Percentiles rank a stretch among this genome's conserved stretches.
Conservation (phyloP, 345 rosid species). For the Mangifera indica region DNA sequence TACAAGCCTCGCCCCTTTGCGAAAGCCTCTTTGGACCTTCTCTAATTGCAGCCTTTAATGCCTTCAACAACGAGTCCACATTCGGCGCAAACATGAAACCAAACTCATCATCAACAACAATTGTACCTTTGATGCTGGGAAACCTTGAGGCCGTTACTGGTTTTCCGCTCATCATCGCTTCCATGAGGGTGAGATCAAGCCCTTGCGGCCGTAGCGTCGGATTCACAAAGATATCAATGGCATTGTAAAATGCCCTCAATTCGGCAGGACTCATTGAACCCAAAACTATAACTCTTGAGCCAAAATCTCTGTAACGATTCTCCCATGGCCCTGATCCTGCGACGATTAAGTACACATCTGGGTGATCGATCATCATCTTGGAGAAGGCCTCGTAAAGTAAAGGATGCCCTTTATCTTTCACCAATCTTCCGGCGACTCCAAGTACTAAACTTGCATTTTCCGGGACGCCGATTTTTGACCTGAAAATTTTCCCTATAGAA, state of each 20-base stretch:
- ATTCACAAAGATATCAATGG: constrained; percentile 74
- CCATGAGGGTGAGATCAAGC: constrained; percentile 85
- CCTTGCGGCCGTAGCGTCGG: constrained; percentile 96
- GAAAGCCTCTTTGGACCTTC: constrained; percentile 72
- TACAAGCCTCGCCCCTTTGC: constrained; percentile 66
- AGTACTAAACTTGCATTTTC: constrained; percentile 58
- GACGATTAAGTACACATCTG: constrained; percentile 52
- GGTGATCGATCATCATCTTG: constrained; percentile 37
- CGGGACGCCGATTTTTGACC: constrained; percentile 53
- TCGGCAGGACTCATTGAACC: constrained; percentile 69
- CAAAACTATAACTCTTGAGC: constrained; percentile 50
- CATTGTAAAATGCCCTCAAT: constrained; percentile 67
- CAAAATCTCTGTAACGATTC: constrained; percentile 66
- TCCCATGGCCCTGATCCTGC: constrained; percentile 97
- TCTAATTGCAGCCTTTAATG: constrained; percentile 46
- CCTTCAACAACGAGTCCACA: constrained; percentile 62
- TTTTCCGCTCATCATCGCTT: constrained; percentile 92
- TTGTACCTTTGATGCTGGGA: constrained; percentile 80
- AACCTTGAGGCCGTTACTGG: constrained; percentile 88
- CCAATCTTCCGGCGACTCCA: constrained; percentile 86
- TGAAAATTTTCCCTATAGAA: constrained; percentile 46
- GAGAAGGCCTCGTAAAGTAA: constrained; percentile 64
- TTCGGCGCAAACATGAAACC: constrained; percentile 92
- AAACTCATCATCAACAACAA: constrained; percentile 77
- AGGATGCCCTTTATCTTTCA: constrained; percentile 93